Evolutionary conservation across 2,329 filamentous ascomycete genomes (phyloP), one percentile per base, ranked within the genome.

Genomic region (Chaetomium olivaceum): DNA sequence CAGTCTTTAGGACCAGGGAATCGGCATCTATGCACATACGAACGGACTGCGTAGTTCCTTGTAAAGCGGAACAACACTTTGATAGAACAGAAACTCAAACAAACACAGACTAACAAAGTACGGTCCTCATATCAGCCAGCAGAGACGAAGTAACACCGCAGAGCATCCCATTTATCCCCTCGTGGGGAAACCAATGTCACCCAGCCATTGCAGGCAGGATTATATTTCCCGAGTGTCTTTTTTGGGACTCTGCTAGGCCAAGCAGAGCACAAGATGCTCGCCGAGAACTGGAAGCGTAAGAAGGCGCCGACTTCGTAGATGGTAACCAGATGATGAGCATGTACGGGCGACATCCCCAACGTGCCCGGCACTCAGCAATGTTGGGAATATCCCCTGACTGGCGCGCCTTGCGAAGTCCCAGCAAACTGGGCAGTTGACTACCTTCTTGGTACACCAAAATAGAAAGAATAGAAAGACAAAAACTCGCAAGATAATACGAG

Each of bases 151-250:
- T 64, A 27, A 27, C 51, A 64, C 58, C 27, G 62, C 62, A 59
- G 62, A 39, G 31, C 27, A 50, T 21, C n/a, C 11, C 48, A 62
- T 55, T 55, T 48, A 50, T 56, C 57, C 57, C 50, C 33, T 64
- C 56, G 62, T 60, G 61, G 61, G 55, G 46, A 25, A 54, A 33
- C 39, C 61, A 52, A 66, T 68, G 63, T 61, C 57, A 68, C 66
- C 56, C 27, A 52, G 27, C 63, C 66, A 68, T 63, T 63, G 66
- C 63, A 63, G 58, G 46, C 23, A 29, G 36, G 8, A 23, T 52
- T 14, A 58, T 67, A 67, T 62, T 67, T 62, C 60, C 66, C 66
- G 66, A 63, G 25, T 21, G 12, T 54, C 63, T 58, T 46, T 27
- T 63, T 68, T 59, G 33, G 57, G 61, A 58, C n/a, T n/a, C 12